Conservation (phyloP, 2,329 filamentous ascomycete genomes). For the Fusarium sp. region DNA sequence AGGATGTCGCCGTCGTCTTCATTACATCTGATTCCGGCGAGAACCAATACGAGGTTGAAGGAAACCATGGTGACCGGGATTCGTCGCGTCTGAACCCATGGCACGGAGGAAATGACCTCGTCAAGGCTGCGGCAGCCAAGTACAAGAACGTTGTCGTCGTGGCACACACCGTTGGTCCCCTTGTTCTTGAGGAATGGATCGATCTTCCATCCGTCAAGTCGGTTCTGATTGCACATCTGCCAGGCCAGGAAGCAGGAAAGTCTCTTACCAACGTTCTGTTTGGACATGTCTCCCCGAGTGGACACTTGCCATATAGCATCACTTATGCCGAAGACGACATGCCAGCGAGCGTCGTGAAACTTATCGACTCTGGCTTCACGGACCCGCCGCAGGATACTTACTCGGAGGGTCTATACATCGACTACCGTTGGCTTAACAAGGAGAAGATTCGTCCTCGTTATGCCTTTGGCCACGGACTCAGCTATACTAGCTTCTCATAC, state of each 20-base stretch:
- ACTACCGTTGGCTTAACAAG: conserved; percentile 90
- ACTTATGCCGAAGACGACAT: conserved; percentile 75
- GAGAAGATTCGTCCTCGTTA: conserved; percentile 76
- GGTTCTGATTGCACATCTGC: conserved; percentile 82
- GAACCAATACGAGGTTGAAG: conserved; percentile 68
- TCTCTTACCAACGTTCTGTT: conserved; percentile 82
- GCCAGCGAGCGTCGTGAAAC: conserved; percentile 61
- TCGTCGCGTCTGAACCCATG: conserved; percentile 65
- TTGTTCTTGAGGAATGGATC: conserved; percentile 81
- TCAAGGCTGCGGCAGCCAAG: conserved; percentile 70
- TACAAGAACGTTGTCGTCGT: conserved; percentile 74
- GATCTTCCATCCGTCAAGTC: conserved; percentile 78
- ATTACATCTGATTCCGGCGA: conserved; percentile 85
- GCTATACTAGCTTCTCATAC: conserved; percentile 77
- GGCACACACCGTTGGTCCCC: conserved; percentile 83
- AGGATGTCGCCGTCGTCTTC: conserved; percentile 87
- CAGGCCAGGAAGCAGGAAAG: conserved; percentile 85
- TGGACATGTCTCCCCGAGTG: conserved; percentile 75
- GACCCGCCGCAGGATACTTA: conserved; percentile 85
- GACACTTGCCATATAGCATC: conserved; percentile 88
- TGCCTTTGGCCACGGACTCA: conserved; percentile 86
- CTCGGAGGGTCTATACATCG: conserved; percentile 81
- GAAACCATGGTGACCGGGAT: conserved; percentile 77
- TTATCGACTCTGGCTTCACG: conserved; percentile 56
- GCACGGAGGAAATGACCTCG: conserved; percentile 81